Percentiles rank a stretch among this genome's conserved stretches.
Conservation (phyloP, 768 basidiomycete genomes). For the Suillus alpinus region DNA sequence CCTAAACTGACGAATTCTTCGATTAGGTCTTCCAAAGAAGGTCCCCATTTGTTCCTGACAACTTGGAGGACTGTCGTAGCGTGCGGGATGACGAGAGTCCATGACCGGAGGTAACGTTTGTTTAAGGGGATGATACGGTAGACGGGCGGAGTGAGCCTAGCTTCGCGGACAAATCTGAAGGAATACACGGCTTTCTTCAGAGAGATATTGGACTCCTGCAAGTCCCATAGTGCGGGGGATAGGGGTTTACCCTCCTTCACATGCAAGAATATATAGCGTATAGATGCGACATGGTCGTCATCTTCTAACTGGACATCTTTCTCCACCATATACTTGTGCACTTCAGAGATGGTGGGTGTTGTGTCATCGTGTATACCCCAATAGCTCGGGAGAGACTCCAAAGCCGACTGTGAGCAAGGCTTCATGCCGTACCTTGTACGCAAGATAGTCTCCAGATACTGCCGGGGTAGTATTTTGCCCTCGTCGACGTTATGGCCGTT, state of each 20-base stretch:
- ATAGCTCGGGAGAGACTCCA: neutral
- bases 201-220: neutral
- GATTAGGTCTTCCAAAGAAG: neutral
- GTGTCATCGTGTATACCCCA: neutral
- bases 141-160: neutral
- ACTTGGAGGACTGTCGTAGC: neutral
- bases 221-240: neutral
- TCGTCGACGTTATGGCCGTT: neutral
- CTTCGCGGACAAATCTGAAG: neutral
- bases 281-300: neutral
- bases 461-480: neutral
- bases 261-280: neutral
- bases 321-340: neutral
- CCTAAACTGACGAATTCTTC: neutral
- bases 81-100: neutral
- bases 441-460: neutral
- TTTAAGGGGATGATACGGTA: neutral
- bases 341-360: neutral
- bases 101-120: neutral
- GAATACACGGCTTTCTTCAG: neutral
- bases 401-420: neutral
- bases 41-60: neutral
- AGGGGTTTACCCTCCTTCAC: neutral
- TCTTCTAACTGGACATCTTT: neutral
- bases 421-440: neutral